phyloP scores from a whole-genome alignment of 23 red algal genomes.

The Agarophyton chilense region DNA sequence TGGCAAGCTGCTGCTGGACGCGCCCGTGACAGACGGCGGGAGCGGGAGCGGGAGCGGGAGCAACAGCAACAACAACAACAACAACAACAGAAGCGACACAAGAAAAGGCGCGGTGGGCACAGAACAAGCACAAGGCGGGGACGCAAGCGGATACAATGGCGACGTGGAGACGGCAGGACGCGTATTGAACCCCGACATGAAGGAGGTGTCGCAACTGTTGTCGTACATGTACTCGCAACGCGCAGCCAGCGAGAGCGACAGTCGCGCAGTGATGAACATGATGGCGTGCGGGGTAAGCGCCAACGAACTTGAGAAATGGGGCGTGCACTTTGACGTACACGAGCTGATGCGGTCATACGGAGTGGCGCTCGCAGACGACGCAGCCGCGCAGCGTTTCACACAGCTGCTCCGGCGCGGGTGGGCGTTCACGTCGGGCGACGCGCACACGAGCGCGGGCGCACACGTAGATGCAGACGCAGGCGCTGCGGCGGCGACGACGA shows the following conservation, averaged over 20 bases:
- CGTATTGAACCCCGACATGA: not conserved
- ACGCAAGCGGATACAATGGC: not conserved
- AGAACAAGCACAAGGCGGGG: too few species aligned
- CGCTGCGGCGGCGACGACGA: not conserved
- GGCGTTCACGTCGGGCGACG: not conserved
- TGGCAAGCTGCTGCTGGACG: slow-evolving; percentile 1
- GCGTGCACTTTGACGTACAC: not conserved
- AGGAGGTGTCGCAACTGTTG: not conserved
- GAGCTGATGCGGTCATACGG: not conserved
- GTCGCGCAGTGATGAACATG: not conserved
- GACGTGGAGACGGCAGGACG: not conserved
- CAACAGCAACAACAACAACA: not conserved
- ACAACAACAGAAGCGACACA: not conserved
- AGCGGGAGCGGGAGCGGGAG: not conserved
- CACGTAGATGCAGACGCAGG: not conserved
- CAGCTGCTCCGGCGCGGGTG: not conserved
- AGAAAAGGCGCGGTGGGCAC: not conserved
- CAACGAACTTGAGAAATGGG: not conserved
- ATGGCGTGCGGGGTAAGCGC: not conserved
- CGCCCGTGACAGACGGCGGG: not conserved
- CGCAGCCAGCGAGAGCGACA: not conserved
- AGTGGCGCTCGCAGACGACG: not conserved
- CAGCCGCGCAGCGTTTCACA: too few species aligned
- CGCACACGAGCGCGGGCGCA: not conserved
- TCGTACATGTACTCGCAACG: not conserved